phyloP scores from a whole-genome alignment of 352 stramenopile species.

The Pythium dissimile region DNA sequence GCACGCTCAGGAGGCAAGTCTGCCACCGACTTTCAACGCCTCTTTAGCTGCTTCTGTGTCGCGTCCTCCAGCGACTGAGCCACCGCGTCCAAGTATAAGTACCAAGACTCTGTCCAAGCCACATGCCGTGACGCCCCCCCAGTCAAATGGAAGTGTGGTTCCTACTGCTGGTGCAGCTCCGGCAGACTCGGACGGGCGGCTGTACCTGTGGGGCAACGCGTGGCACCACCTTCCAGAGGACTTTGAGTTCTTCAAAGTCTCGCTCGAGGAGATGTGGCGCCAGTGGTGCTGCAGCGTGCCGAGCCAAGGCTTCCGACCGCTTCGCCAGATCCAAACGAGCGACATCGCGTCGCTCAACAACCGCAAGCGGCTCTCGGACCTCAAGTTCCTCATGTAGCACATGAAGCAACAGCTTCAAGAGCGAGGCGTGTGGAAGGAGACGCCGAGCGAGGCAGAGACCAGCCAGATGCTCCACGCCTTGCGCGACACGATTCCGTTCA shows the following conservation, averaged over 20 bases:
- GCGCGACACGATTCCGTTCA: conserved; percentile 4
- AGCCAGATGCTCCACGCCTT: conserved; percentile 25
- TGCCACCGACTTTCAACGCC: too few relatives aligned
- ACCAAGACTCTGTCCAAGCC: not conserved
- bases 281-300: conserved; percentile 24
- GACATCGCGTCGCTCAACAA: conserved; percentile 17
- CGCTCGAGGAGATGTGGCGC: conserved; percentile 23
- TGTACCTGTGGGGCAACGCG: conserved; percentile 27
- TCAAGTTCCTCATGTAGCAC: conserved; percentile 26
- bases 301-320: not conserved
- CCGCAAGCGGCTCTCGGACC: conserved; percentile 26
- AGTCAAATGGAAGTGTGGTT: too few relatives aligned
- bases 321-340: conserved; percentile 14
- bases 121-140: too few relatives aligned
- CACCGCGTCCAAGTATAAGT: not conserved
- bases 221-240: conserved; percentile 27
- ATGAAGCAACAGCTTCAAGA: conserved; percentile 18
- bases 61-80: not conserved
- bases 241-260: conserved; percentile 22
- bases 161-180: not conserved
- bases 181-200: not conserved
- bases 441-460: conserved; percentile 13
- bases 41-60: too few relatives aligned
- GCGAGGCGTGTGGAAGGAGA: conserved; percentile 20
- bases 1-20: not conserved